A percentile compares a stretch with the other conserved stretches of the same genome.
Conservation (phyloP, 805 yeast species). For the Candida palmyrensis region DNA sequence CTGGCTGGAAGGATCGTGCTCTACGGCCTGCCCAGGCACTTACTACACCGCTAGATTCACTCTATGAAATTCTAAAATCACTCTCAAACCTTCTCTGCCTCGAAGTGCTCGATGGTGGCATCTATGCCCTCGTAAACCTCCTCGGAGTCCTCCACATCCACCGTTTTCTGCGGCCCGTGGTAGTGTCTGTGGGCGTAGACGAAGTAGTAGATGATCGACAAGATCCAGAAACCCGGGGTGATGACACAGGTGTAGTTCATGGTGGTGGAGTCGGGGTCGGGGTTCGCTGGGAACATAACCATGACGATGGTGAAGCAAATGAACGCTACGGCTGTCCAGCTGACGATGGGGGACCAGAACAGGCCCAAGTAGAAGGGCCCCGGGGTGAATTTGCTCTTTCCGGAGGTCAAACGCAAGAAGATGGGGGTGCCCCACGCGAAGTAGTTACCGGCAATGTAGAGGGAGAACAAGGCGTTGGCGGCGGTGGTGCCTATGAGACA, state of each 20-base stretch:
- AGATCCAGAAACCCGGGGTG: slow-evolving; percentile 55
- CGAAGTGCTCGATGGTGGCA: slow-evolving; percentile 1
- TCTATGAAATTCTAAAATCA: too few relatives aligned
- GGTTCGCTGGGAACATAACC: slow-evolving; percentile 56
- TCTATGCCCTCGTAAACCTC: slow-evolving; percentile 1
- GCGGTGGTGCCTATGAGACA: slow-evolving; percentile 57
- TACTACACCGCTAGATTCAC: too few relatives aligned
- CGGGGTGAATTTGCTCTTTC: slow-evolving; percentile 48
- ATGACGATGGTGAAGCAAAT: slow-evolving; percentile 49
- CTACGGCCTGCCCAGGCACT: too few relatives aligned
- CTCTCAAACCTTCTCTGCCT: neutral
- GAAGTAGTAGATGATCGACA: slow-evolving; percentile 48
- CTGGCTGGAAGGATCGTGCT: too few relatives aligned
- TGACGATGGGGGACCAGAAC: slow-evolving; percentile 37
- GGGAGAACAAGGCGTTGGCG: slow-evolving; percentile 62
- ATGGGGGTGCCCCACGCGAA: slow-evolving; percentile 60
- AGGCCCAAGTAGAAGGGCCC: slow-evolving; percentile 66
- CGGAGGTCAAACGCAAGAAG: slow-evolving; percentile 47
- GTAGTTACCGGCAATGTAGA: slow-evolving; percentile 58
- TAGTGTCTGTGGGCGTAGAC: slow-evolving; percentile 49
- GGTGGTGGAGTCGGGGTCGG: slow-evolving; percentile 33
- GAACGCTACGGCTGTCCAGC: slow-evolving; percentile 44
- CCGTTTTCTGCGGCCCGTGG: slow-evolving; percentile 44
- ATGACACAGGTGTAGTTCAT: slow-evolving; percentile 73
- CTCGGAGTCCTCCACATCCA: slow-evolving; percentile 3